Evolutionary conservation across 1,284 basidiomycete species (phyloP), one percentile per base, ranked within the genome.

Genomic region (Porogramme epimiltina): DNA sequence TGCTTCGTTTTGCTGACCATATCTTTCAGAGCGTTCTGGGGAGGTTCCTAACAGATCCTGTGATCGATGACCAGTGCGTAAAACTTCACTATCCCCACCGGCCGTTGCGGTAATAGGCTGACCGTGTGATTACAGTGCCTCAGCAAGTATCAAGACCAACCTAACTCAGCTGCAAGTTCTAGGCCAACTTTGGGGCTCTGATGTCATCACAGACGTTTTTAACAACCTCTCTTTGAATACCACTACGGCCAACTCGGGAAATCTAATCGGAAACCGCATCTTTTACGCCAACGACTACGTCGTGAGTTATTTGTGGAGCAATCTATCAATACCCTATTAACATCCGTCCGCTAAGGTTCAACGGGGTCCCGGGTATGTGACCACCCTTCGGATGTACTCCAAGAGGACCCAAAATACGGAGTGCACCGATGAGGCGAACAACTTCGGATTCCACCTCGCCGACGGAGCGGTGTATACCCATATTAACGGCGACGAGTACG

Each of bases 231-330:
- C 70, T 25, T 59, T 62, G 18, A 72, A 71, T 42, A 69, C 71
- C 1, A 65, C 64, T 3, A 74, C 73, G 49, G 84, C 82, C 18
- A 87, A 87, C 58, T 75, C 76, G 3, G 84, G 84, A 0, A 65
- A 71, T n/a, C 61, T 89, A n/a, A 49, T 61, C 2, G 86, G 87
- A 4, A 87, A 85, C 61, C 74, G 78, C 20, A 78, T 82, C 71
- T 89, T 89, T 65, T 88, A 76, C 62, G 73, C 74, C 22, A 84
- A 81, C 50, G 87, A 89, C 61, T 87, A 85, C 60, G 85, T 86
- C 79, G 85, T 82, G 55, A 38, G 69, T 51, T 1, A 2, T 0
- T 9, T 26, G 9, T 3, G 40, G 18, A 18, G 20, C 16, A n/a
- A 13, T 20, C 15, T 1, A 16, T 2, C 28, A 13, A 5, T 25